phyloP scores from a whole-genome alignment of 495 filamentous ascomycete genomes.

The Penicillium waksmanii region DNA sequence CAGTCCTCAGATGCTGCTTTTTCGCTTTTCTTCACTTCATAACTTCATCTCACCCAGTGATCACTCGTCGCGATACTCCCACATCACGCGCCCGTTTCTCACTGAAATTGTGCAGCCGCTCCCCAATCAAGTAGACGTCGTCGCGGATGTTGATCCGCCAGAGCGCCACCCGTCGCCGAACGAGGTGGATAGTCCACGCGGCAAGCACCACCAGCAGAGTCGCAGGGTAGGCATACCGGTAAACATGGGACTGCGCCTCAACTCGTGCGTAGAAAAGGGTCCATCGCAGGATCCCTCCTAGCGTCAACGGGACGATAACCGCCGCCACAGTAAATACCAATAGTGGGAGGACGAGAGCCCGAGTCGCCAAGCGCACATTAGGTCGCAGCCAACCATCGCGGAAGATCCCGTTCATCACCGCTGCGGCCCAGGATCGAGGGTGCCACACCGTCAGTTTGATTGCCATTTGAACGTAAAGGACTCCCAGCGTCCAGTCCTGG shows the following conservation, averaged over 20 bases:
- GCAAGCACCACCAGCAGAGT: conserved; percentile 54
- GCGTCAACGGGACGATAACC: conserved; percentile 58
- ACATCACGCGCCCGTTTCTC: conserved; percentile 55
- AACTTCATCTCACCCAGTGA: conserved; percentile 34
- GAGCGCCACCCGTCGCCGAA: conserved; percentile 58
- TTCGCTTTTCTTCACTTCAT: too few relatives aligned
- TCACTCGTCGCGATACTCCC: conserved; percentile 44
- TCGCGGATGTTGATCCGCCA: conserved; percentile 88
- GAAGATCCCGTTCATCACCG: conserved; percentile 74
- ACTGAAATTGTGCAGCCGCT: conserved; percentile 90
- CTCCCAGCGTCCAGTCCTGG: conserved; percentile 91
- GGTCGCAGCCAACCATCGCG: conserved; percentile 82
- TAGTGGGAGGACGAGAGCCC: conserved; percentile 78
- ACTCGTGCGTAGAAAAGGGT: conserved; percentile 44
- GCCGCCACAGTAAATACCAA: conserved; percentile 59
- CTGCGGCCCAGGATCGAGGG: conserved; percentile 67
- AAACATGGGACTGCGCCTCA: conserved; percentile 58
- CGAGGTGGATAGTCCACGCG: conserved; percentile 43
- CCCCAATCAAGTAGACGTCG: conserved; percentile 95
- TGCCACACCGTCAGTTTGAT: conserved; percentile 69
- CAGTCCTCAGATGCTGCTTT: too few relatives aligned
- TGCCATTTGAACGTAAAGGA: conserved; percentile 89
- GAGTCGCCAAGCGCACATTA: conserved; percentile 75
- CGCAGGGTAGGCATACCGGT: conserved; percentile 74
- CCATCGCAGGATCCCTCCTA: conserved; percentile 50